A percentile compares a stretch with the other conserved stretches of the same genome.
These are phyloP conservation scores for Emergomyces orientalis DNA, from an alignment of 2,329 filamentous ascomycete species.

Conservation along the genomic window DNA sequence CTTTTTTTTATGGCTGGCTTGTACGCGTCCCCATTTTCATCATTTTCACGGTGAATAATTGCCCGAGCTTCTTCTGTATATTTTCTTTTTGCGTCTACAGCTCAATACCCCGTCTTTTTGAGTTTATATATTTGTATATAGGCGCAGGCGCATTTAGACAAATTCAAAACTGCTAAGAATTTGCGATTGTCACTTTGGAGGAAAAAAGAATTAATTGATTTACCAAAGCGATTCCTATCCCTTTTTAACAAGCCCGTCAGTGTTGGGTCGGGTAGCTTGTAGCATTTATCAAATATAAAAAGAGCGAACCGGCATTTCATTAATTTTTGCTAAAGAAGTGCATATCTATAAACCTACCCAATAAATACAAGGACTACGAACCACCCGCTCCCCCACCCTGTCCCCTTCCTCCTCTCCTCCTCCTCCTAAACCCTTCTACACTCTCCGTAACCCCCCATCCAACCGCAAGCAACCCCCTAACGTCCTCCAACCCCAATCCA, in stretches of 20 bases:
- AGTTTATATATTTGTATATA: neutral
- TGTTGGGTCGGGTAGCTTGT: too few species aligned
- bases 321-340: neutral
- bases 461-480: constrained; percentile 58
- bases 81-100: neutral
- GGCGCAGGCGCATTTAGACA: neutral
- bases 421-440: constrained; percentile 20
- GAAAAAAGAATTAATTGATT: too few species aligned
- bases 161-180: neutral
- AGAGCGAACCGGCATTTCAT: neutral
- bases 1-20: neutral
- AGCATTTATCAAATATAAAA: neutral
- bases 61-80: too few species aligned
- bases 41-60: too few species aligned
- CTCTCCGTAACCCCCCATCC: constrained; percentile 61
- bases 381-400: neutral
- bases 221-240: too few species aligned
- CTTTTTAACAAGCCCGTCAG: neutral
- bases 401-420: neutral
- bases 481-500: constrained; percentile 72
- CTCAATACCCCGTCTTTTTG: neutral
- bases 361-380: neutral
- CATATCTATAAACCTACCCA: neutral
- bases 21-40: neutral
- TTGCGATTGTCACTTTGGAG: neutral